These are phyloP conservation scores for Aspergillus asperescens DNA, from an alignment of 495 filamentous ascomycete genomes.

Conservation along the genomic window DNA sequence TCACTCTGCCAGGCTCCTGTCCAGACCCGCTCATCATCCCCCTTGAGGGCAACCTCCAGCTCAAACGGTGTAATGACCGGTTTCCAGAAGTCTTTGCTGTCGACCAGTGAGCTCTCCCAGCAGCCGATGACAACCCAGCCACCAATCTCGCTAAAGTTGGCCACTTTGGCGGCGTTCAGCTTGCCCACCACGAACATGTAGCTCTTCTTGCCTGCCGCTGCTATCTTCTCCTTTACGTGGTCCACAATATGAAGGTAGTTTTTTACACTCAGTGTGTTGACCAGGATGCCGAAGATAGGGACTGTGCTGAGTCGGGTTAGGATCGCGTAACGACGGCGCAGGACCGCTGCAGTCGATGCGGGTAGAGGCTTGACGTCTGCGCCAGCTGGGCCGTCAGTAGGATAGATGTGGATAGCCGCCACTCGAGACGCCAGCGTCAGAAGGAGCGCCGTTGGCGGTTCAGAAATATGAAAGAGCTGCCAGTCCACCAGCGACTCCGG, in stretches of 20 bases:
- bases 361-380: conserved; percentile 36
- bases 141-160: conserved; percentile 91
- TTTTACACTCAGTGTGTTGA: conserved; percentile 87
- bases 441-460: conserved; percentile 77
- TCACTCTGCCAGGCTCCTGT: conserved; percentile 71
- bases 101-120: conserved; percentile 91
- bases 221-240: conserved; percentile 63
- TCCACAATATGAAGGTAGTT: conserved; percentile 82
- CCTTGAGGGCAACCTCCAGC: conserved; percentile 64
- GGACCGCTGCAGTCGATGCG: conserved; percentile 50
- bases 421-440: conserved; percentile 84
- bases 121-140: conserved; percentile 98
- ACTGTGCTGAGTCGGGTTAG: conserved; percentile 75
- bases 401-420: conserved; percentile 68
- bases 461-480: conserved; percentile 83
- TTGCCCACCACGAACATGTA: conserved; percentile 97
- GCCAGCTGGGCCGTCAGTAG: conserved; percentile 44
- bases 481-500: conserved; percentile 58
- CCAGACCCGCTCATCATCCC: conserved; percentile 68
- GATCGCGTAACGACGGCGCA: conserved; percentile 83
- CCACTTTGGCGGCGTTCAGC: conserved; percentile 89
- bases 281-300: conserved; percentile 82
- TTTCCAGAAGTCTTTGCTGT: conserved; percentile 76
- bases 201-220: conserved; percentile 77
- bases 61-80: conserved; percentile 92